Conservation (phyloP, 2,329 filamentous ascomycete species). For the Xylaria arbuscula region DNA sequence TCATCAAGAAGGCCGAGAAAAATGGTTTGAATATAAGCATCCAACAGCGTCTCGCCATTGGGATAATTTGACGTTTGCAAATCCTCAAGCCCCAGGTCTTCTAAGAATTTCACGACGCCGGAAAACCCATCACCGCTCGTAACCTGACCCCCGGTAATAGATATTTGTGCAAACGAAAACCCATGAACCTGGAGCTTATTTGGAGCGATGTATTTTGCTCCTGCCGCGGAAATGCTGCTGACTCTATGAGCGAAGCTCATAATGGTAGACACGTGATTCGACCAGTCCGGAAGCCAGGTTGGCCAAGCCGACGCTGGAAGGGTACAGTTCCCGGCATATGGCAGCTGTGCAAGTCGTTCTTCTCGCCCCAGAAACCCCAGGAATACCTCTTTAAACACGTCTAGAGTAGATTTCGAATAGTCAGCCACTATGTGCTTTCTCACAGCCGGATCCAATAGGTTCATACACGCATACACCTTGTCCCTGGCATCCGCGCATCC, state of each 20-base stretch:
- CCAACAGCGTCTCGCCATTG: slow-evolving; percentile 33
- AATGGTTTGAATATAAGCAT: slow-evolving; percentile 36
- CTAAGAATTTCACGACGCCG: neutral
- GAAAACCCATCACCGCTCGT: neutral
- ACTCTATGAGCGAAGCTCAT: rapidly evolving
- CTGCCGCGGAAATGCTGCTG: neutral
- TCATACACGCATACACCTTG: slow-evolving; percentile 39
- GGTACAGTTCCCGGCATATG: neutral
- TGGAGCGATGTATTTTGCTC: neutral
- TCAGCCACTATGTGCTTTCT: slow-evolving; percentile 22
- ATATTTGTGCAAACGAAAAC: slow-evolving; percentile 27
- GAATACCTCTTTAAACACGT: slow-evolving; percentile 34
- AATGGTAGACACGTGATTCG: neutral
- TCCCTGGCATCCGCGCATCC: slow-evolving; percentile 32
- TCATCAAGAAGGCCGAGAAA: slow-evolving; percentile 7
- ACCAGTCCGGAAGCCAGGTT: slow-evolving; percentile 7
- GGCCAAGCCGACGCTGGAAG: neutral
- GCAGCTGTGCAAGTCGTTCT: slow-evolving; percentile 21
- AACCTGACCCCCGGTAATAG: neutral
- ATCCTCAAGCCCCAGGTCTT: slow-evolving; percentile 5
- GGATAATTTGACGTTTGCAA: slow-evolving; percentile 21
- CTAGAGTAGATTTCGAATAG: slow-evolving; percentile 15
- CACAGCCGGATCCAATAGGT: slow-evolving; percentile 18
- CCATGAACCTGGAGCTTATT: slow-evolving; percentile 29
- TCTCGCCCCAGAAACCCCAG: slow-evolving; percentile 18